phyloP scores from a whole-genome alignment of 306 rosid genomes.

The Lablab purpureus region DNA sequence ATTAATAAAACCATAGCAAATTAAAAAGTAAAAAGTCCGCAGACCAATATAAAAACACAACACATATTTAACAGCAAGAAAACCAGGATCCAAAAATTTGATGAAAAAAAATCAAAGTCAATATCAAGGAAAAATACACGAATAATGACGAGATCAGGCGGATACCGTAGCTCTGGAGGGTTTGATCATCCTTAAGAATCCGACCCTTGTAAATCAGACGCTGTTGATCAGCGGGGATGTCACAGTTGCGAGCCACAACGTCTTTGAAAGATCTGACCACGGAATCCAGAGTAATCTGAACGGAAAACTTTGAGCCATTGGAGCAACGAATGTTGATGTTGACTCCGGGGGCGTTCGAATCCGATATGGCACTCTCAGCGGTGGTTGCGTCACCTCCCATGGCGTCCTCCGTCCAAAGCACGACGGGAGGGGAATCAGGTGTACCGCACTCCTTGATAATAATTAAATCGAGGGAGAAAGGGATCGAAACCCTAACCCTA shows the following conservation, averaged over 20 bases:
- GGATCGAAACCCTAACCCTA: slow-evolving; percentile 53
- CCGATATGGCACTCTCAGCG: slow-evolving; percentile 47
- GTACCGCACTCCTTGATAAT: neutral
- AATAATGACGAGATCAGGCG: slow-evolving; percentile 38
- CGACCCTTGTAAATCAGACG: slow-evolving; percentile 92
- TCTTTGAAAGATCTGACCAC: slow-evolving; percentile 70
- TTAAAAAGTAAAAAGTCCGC: neutral
- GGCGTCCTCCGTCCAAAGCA: slow-evolving; percentile 49
- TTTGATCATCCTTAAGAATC: slow-evolving; percentile 84
- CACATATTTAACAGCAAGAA: neutral
- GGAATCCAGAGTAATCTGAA: slow-evolving; percentile 61
- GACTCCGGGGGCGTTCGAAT: slow-evolving; percentile 53
- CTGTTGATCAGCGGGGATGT: slow-evolving; percentile 72
- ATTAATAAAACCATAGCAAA: slow-evolving; percentile 21
- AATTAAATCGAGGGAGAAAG: slow-evolving; percentile 16
- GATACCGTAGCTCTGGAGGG: slow-evolving; percentile 81
- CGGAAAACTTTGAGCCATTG: slow-evolving; percentile 74
- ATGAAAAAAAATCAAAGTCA: slow-evolving; percentile 12
- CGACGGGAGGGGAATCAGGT: slow-evolving; percentile 48
- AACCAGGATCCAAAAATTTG: neutral
- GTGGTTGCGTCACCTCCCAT: slow-evolving; percentile 71
- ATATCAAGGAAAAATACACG: neutral
- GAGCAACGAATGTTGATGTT: slow-evolving; percentile 74
- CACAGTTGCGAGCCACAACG: slow-evolving; percentile 57
- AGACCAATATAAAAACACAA: neutral